Evolutionary conservation across 1,284 basidiomycete genomes (phyloP).

Genomic region (Microbotryum violaceum): DNA sequence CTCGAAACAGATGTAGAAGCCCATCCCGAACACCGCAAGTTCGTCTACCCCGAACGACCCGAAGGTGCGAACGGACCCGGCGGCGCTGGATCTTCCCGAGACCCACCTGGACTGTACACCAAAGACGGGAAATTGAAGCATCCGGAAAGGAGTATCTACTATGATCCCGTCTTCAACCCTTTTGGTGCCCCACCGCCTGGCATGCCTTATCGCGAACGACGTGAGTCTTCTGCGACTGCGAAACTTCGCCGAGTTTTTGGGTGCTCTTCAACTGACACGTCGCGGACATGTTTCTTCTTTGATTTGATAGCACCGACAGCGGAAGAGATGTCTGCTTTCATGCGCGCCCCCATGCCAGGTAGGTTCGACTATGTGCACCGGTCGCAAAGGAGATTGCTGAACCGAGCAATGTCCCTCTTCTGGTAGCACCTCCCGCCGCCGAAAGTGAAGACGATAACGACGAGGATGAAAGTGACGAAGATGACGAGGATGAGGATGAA

Average conservation of each 20-base stretch:
- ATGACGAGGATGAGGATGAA: constrained; percentile 38
- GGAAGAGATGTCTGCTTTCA: constrained; percentile 30
- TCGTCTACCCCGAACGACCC: constrained; percentile 26
- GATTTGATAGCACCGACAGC: constrained; percentile 26
- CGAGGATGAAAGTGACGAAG: constrained; percentile 9
- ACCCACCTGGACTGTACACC: constrained; percentile 23
- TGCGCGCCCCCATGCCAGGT: background rate
- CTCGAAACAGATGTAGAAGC: constrained; percentile 56
- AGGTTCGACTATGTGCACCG: background rate
- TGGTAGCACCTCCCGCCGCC: background rate
- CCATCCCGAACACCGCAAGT: constrained; percentile 53
- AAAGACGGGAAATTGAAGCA: constrained; percentile 25
- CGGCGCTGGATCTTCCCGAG: background rate
- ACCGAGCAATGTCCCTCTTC: no score
- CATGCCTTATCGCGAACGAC: constrained; percentile 80
- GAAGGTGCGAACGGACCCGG: background rate
- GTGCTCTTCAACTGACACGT: background rate
- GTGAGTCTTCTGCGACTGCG: constrained; percentile 11
- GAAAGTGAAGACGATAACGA: constrained; percentile 32
- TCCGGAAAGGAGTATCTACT: constrained; percentile 66
- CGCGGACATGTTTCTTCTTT: constrained; percentile 15
- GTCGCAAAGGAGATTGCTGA: no score
- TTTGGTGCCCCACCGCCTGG: constrained; percentile 92
- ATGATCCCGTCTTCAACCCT: constrained; percentile 86
- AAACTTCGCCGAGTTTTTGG: background rate